Percentiles rank a stretch among this genome's conserved stretches.
phyloP scores from a whole-genome alignment of 805 yeast genomes.

The fission yeast (Schizosaccharomyces pombe) region DNA sequence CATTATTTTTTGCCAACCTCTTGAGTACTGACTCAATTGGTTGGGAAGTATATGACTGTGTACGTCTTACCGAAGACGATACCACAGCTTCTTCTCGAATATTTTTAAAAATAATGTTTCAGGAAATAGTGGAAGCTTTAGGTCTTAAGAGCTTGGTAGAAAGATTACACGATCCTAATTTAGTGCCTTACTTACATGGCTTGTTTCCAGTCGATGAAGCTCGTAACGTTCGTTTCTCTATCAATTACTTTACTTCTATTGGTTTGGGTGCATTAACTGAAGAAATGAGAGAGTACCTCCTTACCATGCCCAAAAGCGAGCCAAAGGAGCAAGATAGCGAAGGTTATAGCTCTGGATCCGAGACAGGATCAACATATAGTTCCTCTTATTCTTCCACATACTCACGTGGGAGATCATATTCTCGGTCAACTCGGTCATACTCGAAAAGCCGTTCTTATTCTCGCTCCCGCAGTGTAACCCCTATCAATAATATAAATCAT shows the following conservation, averaged over 20 bases:
- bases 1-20: constrained; percentile 68
- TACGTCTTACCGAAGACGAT: constrained; percentile 41
- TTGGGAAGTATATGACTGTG: constrained; percentile 33
- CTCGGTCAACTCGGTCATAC: constrained; percentile 10
- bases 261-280: constrained; percentile 71
- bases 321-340: constrained; percentile 9
- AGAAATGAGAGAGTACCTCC: constrained; percentile 39
- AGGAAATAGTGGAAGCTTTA: constrained; percentile 53
- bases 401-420: constrained; percentile 11
- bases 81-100: constrained; percentile 64
- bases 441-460: constrained; percentile 4
- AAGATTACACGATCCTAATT: constrained; percentile 29
- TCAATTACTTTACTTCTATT: constrained; percentile 81
- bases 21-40: constrained; percentile 46
- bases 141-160: constrained; percentile 32
- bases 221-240: constrained; percentile 34
- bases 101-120: constrained; percentile 55
- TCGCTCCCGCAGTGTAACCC: too few relatives aligned
- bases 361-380: neutral
- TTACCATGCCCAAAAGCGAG: constrained; percentile 11
- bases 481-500: too few relatives aligned
- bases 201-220: constrained; percentile 34
- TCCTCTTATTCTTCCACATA: constrained; percentile 4
- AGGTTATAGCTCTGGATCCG: constrained; percentile 1
- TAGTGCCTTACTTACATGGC: constrained; percentile 21